Evolutionary conservation across 495 filamentous ascomycete species (phyloP).

Genomic region (Penicillium alfredii): DNA sequence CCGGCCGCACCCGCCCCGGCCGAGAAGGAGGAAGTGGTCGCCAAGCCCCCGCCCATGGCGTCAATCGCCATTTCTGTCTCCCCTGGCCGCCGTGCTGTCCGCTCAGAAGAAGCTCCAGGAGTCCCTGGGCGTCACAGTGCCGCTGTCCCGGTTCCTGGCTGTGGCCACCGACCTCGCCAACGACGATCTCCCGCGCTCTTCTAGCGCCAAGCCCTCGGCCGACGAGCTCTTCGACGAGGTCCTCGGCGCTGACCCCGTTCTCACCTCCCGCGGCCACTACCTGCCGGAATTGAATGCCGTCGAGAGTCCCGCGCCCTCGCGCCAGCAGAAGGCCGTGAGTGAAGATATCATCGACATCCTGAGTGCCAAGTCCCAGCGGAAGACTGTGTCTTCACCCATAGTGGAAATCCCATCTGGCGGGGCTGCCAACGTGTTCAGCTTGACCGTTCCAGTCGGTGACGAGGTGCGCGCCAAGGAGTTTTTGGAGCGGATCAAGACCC

Average conservation of each 20-base stretch:
- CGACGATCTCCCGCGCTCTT: conserved; percentile 66
- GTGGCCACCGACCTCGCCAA: conserved; percentile 82
- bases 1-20: conserved; percentile 38
- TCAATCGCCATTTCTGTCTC: conserved; percentile 63
- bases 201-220: conserved; percentile 53
- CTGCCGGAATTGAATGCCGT: conserved; percentile 68
- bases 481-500: conserved; percentile 72
- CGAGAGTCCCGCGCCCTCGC: conserved; percentile 24
- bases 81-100: conserved; percentile 65
- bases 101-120: conserved; percentile 74
- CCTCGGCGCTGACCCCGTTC: conserved; percentile 60
- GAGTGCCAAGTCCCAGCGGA: conserved; percentile 41
- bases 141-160: conserved; percentile 79
- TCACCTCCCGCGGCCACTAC: conserved; percentile 54
- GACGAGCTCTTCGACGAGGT: conserved; percentile 87
- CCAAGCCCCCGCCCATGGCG: conserved; percentile 29
- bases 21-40: conserved; percentile 28
- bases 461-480: conserved; percentile 75
- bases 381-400: conserved; percentile 14
- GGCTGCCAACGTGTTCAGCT: conserved; percentile 72
- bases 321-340: conserved; percentile 23
- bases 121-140: conserved; percentile 69
- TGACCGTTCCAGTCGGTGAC: conserved; percentile 69
- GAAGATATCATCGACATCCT: conserved; percentile 76
- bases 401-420: conserved; percentile 25